Evolutionary conservation across 148 eudicot genomes (phyloP).

Genomic region (Persicaria maculosa): DNA sequence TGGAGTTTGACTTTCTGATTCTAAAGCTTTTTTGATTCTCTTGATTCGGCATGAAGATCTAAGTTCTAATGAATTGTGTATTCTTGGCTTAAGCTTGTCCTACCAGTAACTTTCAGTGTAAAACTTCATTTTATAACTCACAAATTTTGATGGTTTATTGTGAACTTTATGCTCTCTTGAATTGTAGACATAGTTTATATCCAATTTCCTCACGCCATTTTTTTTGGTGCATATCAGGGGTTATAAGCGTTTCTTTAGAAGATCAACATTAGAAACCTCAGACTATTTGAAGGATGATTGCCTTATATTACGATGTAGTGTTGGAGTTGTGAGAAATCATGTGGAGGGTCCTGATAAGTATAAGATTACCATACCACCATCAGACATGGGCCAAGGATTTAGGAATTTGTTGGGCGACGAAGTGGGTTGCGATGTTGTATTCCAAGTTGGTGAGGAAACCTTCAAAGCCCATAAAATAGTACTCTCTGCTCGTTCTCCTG

Average conservation of each 20-base stretch:
- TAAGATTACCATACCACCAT: slow-evolving; percentile 46
- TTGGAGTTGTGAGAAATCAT: slow-evolving; percentile 79
- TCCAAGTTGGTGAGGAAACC: slow-evolving; percentile 68
- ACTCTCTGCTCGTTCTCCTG: slow-evolving; percentile 93
- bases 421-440: slow-evolving; percentile 57
- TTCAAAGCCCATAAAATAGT: slow-evolving; percentile 86
- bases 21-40: too few relatives aligned
- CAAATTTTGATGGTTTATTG: too few relatives aligned
- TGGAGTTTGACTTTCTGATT: too few relatives aligned
- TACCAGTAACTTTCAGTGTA: too few relatives aligned
- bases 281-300: slow-evolving; percentile 63
- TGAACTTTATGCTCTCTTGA: too few relatives aligned
- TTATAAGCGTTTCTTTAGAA: slow-evolving; percentile 78
- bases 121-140: too few relatives aligned
- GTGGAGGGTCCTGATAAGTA: slow-evolving; percentile 71
- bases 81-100: too few relatives aligned
- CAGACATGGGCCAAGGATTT: slow-evolving; percentile 66
- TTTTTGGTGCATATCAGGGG: slow-evolving; percentile 55
- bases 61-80: too few relatives aligned
- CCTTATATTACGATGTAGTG: slow-evolving; percentile 71
- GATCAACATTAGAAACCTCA: slow-evolving; percentile 55
- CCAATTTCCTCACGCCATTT: background rate
- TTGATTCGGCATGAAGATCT: too few relatives aligned
- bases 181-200: background rate
- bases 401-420: slow-evolving; percentile 52